A percentile compares a stretch with the other conserved stretches of the same genome.
Conservation (phyloP, 148 eudicot species). For the Rhododendron kiyosumense region DNA sequence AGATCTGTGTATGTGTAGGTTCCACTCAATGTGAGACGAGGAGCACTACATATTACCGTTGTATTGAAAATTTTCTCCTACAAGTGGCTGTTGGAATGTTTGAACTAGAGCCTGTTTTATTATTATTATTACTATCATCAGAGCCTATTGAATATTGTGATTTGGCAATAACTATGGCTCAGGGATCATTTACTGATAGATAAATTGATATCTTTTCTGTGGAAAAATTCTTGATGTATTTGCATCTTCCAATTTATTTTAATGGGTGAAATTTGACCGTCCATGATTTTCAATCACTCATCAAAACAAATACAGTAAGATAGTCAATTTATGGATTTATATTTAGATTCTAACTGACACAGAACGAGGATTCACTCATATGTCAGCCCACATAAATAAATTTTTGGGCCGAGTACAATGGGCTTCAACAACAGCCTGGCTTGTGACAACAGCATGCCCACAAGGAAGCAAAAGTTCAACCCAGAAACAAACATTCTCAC, state of each 20-base stretch:
- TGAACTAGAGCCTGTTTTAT: background rate
- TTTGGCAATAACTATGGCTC: background rate
- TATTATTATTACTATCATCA: too few relatives aligned
- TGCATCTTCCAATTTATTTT: background rate
- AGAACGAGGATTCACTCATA: background rate
- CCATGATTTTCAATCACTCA: background rate
- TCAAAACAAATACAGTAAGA: background rate
- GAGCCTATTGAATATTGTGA: too few relatives aligned
- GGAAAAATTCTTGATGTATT: background rate
- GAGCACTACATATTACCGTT: too few relatives aligned
- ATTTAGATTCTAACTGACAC: background rate
- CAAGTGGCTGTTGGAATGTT: too few relatives aligned
- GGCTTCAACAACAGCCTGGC: background rate
- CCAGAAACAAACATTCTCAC: background rate
- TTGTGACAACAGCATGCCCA: background rate
- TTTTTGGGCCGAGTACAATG: background rate
- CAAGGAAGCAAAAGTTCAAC: background rate
- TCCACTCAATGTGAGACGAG: too few relatives aligned
- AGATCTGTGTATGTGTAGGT: too few relatives aligned
- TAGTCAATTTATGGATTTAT: background rate
- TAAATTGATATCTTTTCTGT: background rate
- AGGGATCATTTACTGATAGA: background rate
- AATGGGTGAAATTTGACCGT: background rate
- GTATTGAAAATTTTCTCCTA: too few relatives aligned
- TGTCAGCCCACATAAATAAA: background rate